Percentiles rank a stretch among this genome's conserved stretches.
These are phyloP conservation scores for Fomitopsis pinicola DNA, from an alignment of 1,284 basidiomycete genomes.

Conservation along the genomic window DNA sequence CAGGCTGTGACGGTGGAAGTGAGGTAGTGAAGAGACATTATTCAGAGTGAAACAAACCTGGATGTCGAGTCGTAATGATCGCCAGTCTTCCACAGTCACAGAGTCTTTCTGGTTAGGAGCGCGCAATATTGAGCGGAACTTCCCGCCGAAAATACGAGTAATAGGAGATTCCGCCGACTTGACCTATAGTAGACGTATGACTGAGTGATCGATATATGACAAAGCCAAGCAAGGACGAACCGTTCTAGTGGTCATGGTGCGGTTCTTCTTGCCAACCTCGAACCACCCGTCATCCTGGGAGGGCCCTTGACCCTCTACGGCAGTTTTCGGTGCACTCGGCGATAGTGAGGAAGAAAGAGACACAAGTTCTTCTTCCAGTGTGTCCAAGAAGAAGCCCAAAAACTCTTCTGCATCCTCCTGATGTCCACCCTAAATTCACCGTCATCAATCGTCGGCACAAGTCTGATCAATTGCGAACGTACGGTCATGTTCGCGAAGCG, in stretches of 20 bases:
- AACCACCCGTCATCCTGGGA: slow-evolving; percentile 73
- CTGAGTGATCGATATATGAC: not conserved
- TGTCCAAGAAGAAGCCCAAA: slow-evolving; percentile 95
- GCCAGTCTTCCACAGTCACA: slow-evolving; percentile 90
- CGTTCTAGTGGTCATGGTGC: slow-evolving; percentile 77
- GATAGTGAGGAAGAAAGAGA: slow-evolving; percentile 51
- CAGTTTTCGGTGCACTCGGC: slow-evolving; percentile 24
- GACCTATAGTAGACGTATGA: slow-evolving; percentile 42
- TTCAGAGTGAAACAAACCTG: slow-evolving; percentile 44
- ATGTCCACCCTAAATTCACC: slow-evolving; percentile 65
- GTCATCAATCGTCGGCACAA: not conserved
- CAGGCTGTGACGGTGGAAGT: slow-evolving; percentile 41
- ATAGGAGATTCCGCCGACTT: slow-evolving; percentile 85
- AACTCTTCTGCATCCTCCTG: slow-evolving; percentile 99
- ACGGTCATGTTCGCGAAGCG: slow-evolving; percentile 92
- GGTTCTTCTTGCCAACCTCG: slow-evolving; percentile 91
- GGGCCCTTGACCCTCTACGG: slow-evolving; percentile 31
- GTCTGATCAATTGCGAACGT: slow-evolving; percentile 25
- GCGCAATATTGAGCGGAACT: slow-evolving; percentile 83
- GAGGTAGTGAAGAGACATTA: not conserved
- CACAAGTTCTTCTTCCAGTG: slow-evolving; percentile 90
- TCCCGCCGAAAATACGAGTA: slow-evolving; percentile 90
- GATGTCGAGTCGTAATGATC: slow-evolving; percentile 87
- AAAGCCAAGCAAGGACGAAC: slow-evolving; percentile 33
- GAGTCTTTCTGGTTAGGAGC: slow-evolving; percentile 85